Base-by-base conservation (phyloP, 495 filamentous ascomycete species). In the Saxophila tyrrhenica region DNA sequence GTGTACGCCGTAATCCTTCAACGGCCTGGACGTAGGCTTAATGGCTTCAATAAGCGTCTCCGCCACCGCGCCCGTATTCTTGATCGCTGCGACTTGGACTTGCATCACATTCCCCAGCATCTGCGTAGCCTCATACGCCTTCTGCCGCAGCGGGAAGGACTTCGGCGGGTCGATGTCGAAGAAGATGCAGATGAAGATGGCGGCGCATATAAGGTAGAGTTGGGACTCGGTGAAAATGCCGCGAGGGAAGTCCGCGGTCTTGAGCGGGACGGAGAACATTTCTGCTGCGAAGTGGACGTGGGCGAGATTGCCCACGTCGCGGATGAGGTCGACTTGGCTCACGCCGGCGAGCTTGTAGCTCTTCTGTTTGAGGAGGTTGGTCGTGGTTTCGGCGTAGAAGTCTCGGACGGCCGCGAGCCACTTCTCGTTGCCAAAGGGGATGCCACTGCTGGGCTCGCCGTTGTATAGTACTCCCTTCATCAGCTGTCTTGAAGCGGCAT, bases 111-210 rank as follows among this genome's bases (percentile, higher is more conserved):
- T 57, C 3, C 65, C 65, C 9, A 70, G 64, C 16, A 25, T 39
- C 29, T 64, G 60, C 13, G 62, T 64, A 2, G 63, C 65, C 38
- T 58, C 55, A 35, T 69, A 62, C 1, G 81, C 76, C 39, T 72
- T 69, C 39, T 79, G 72, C 25, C 78, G 78, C 0, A 82, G 73
- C 39, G 73, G 72, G 69, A 84, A 85, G 2, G 83, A 79, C 41
- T 78, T 75, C 0, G 71, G 75, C n/a, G 77, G 71, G 59, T 88
- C 84, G 21, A 72, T 70, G 59, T 86, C 81, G 44, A 82, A 82
- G 60, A 85, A 82, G 46, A 84, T 76, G 57, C 74, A 79, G 20
- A 73, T 73, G 60, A 80, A 83, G 38, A 86, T 72, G 39, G 79
- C 67, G 3, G 76, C 69, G 62, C 84, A 66, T 46, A 80, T 67